Evolutionary conservation across 106 monocot genomes (phyloP).

Genomic region (Dendrobium catenatum): DNA sequence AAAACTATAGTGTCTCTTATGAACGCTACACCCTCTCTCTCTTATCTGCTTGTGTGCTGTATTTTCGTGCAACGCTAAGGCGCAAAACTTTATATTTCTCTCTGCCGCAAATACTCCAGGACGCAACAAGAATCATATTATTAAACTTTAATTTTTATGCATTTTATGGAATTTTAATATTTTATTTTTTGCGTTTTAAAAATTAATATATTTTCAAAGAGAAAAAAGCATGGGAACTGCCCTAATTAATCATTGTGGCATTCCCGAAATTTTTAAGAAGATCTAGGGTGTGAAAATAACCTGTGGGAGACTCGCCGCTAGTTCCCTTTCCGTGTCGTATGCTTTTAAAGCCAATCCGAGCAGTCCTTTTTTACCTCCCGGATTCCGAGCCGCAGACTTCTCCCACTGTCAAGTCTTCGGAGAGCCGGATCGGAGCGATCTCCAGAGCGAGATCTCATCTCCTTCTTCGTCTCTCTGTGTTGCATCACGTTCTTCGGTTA

Average conservation of each 20-base stretch:
- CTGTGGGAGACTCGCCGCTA: not conserved
- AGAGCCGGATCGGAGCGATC: conserved; percentile 4
- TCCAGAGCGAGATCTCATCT: not conserved
- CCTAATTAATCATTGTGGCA: not conserved
- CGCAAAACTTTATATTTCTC: too few relatives aligned
- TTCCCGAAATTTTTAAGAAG: not conserved
- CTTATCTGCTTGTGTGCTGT: too few relatives aligned
- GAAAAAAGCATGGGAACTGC: not conserved
- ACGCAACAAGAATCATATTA: too few relatives aligned
- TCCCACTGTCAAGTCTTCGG: not conserved
- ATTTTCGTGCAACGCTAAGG: too few relatives aligned
- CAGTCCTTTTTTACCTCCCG: not conserved
- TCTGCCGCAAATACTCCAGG: too few relatives aligned
- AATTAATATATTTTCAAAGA: not conserved
- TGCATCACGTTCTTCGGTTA: not conserved
- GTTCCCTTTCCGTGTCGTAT: not conserved
- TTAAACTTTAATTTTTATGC: too few relatives aligned
- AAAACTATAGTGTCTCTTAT: too few relatives aligned
- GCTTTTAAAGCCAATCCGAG: conserved; percentile 1
- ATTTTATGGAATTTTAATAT: too few relatives aligned
- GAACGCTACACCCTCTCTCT: too few relatives aligned
- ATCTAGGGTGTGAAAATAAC: not conserved
- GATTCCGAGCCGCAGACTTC: not conserved
- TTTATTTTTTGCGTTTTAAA: too few relatives aligned
- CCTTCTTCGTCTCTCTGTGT: not conserved